phyloP scores from a whole-genome alignment of 2,329 filamentous ascomycete genomes.

The Hortaea sp. region DNA sequence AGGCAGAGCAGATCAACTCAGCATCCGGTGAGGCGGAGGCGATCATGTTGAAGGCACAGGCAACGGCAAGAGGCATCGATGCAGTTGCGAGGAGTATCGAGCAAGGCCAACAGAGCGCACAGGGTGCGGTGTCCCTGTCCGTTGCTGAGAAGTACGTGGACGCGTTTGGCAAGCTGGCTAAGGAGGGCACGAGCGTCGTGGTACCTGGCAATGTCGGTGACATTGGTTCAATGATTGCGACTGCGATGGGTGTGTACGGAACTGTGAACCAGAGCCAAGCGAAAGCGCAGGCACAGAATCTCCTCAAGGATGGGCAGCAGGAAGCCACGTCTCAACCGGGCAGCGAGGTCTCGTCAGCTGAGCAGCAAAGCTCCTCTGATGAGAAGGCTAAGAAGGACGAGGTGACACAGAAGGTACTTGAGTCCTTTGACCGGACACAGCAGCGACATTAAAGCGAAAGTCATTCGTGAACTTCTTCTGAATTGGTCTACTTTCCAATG shows the following conservation, averaged over 20 bases:
- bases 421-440: conserved; percentile 30
- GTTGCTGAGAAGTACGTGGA: conserved; percentile 98
- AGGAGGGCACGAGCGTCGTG: conserved; percentile 90
- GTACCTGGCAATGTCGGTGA: conserved; percentile 96
- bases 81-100: conserved; percentile 66
- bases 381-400: conserved; percentile 14
- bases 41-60: conserved; percentile 73
- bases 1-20: conserved; percentile 84
- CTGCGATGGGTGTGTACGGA: conserved; percentile 87
- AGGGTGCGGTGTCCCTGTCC: conserved; percentile 72
- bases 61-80: conserved; percentile 81
- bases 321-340: conserved; percentile 1
- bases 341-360: neutral
- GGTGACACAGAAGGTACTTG: conserved; percentile 29
- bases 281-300: conserved; percentile 40
- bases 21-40: conserved; percentile 90
- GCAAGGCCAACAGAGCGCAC: conserved; percentile 62
- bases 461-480: neutral
- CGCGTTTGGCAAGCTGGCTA: conserved; percentile 82
- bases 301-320: conserved; percentile 5
- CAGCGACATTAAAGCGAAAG: conserved; percentile 22
- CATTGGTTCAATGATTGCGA: conserved; percentile 93
- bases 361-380: conserved; percentile 2
- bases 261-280: conserved; percentile 74
- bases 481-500: neutral